phyloP scores from a whole-genome alignment of 768 basidiomycete species.

The Suillus alpinus region DNA sequence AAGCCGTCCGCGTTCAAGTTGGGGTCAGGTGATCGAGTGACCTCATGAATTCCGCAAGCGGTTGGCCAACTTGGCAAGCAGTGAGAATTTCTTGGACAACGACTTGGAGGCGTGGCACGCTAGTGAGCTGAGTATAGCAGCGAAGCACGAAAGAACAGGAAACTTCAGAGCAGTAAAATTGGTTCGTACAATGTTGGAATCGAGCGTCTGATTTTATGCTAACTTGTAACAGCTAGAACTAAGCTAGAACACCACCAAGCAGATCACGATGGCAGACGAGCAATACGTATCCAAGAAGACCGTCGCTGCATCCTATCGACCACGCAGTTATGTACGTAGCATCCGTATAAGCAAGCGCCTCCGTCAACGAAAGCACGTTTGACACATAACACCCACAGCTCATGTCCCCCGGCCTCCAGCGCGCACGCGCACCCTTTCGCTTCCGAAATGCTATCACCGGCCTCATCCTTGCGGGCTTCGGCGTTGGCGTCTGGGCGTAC shows the following conservation, averaged over 20 bases:
- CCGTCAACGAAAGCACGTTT: not conserved
- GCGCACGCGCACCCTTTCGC: constrained; percentile 84
- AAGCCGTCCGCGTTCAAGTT: not conserved
- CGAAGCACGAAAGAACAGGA: not conserved
- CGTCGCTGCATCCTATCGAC: constrained; percentile 36
- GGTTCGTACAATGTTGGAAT: not conserved
- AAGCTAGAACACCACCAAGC: not conserved
- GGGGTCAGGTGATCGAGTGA: constrained; percentile 2
- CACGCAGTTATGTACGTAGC: constrained; percentile 35
- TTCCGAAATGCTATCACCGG: constrained; percentile 80
- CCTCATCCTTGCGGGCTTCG: constrained; percentile 65
- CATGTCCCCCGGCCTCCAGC: constrained; percentile 84
- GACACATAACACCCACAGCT: constrained; percentile 40
- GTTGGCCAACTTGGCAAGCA: not conserved
- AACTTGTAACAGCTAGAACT: not conserved
- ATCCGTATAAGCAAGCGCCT: not conserved
- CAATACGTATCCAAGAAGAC: constrained; percentile 33
- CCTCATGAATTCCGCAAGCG: not conserved
- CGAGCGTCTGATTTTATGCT: not conserved
- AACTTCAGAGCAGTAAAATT: not conserved
- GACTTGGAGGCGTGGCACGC: not conserved
- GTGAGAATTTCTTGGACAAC: constrained; percentile 1
- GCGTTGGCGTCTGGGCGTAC: constrained; percentile 83
- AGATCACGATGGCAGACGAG: constrained; percentile 30
- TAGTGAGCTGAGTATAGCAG: not conserved